phyloP scores from a whole-genome alignment of 2,329 filamentous ascomycete genomes.

The Verticillium albo-atrum region DNA sequence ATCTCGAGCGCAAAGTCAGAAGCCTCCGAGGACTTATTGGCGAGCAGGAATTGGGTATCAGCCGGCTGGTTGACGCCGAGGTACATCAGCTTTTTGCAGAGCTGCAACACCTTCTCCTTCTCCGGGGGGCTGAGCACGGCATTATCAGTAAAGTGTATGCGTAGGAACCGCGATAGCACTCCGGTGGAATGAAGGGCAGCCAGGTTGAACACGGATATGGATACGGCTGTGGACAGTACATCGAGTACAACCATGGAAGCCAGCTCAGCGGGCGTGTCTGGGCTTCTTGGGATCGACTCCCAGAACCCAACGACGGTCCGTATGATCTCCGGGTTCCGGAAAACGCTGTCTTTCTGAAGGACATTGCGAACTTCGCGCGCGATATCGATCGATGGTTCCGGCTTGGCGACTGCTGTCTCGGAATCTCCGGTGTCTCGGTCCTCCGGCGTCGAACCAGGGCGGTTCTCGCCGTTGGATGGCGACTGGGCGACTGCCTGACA shows the following conservation, averaged over 20 bases:
- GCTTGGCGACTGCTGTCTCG: neutral
- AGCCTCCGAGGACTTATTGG: constrained; percentile 44
- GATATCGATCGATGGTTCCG: constrained; percentile 14
- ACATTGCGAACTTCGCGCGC: constrained; percentile 39
- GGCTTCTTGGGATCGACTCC: constrained; percentile 53
- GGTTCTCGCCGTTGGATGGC: neutral
- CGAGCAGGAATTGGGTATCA: constrained; percentile 72
- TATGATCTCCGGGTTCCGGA: constrained; percentile 60
- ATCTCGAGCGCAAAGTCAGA: constrained; percentile 70
- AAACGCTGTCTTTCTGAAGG: constrained; percentile 44
- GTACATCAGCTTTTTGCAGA: constrained; percentile 66
- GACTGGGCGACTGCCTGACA: constrained; percentile 49
- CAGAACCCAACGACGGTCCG: constrained; percentile 59
- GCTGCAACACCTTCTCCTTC: constrained; percentile 53
- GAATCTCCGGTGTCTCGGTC: neutral
- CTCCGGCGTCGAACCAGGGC: neutral
- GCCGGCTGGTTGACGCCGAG: constrained; percentile 77
- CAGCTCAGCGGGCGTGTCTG: constrained; percentile 38
- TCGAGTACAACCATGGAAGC: constrained; percentile 62
- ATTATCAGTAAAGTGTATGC: constrained; percentile 51
- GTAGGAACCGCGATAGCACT: constrained; percentile 62
- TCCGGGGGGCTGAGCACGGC: constrained; percentile 51
- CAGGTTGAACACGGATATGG: constrained; percentile 64
- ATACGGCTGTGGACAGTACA: constrained; percentile 53
- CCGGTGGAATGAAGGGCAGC: constrained; percentile 68